phyloP scores from a whole-genome alignment of 768 basidiomycete genomes.

The Agrocybe pediades region DNA sequence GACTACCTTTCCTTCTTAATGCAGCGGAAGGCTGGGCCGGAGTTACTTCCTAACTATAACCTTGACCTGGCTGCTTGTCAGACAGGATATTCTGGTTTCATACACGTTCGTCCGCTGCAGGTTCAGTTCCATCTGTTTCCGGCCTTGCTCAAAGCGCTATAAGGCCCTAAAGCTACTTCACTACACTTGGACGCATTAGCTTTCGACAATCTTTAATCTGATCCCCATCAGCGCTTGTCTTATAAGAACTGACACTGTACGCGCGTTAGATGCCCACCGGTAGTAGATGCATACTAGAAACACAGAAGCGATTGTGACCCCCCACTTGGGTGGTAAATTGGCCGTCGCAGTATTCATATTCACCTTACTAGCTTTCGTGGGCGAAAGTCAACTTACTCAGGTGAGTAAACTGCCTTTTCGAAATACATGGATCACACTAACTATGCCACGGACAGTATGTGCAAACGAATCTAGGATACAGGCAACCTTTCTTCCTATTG shows the following conservation, averaged over 20 bases:
- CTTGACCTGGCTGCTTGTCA: background rate
- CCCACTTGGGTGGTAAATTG: conserved; percentile 46
- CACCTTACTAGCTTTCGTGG: conserved; percentile 71
- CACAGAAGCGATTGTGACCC: conserved; percentile 21
- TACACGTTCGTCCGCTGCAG: conserved; percentile 10
- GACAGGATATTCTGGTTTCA: background rate
- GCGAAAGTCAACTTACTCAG: conserved; percentile 77
- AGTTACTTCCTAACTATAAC: background rate
- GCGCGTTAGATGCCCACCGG: background rate
- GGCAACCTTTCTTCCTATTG: conserved; percentile 91
- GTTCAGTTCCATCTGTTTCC: conserved; percentile 1
- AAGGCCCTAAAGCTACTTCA: background rate
- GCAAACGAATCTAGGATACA: conserved; percentile 73
- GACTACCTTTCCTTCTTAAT: background rate
- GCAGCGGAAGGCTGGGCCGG: background rate
- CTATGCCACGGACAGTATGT: conserved; percentile 66
- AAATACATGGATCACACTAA: background rate
- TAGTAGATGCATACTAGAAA: conserved; percentile 18
- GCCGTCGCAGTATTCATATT: conserved; percentile 58
- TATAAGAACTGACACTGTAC: no score
- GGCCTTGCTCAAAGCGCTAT: background rate
- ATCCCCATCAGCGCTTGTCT: background rate
- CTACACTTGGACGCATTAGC: background rate
- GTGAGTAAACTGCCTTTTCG: conserved; percentile 37
- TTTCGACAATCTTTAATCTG: background rate